Evolutionary conservation across 768 basidiomycete genomes (phyloP).

Genomic region (Collybiopsis luxurians): DNA sequence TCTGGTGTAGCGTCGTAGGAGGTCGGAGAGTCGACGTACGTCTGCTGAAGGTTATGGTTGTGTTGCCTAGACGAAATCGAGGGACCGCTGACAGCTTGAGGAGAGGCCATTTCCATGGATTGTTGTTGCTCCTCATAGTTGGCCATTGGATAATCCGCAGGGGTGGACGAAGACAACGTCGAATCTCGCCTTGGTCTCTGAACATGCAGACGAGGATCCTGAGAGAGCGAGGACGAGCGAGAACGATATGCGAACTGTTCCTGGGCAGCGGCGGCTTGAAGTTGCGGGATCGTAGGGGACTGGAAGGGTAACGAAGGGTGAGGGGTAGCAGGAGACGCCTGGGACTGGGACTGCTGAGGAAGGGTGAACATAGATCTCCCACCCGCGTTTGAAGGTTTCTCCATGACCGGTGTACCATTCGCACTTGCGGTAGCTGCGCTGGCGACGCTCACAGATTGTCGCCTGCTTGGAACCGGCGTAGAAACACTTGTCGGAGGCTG

Average conservation of each 20-base stretch:
- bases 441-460: not conserved
- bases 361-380: not conserved
- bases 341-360: not conserved
- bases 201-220: slow-evolving; percentile 7
- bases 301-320: slow-evolving; percentile 2
- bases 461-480: not conserved
- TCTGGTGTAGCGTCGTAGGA: slow-evolving; percentile 1
- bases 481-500: not conserved
- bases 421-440: not conserved
- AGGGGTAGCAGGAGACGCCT: not conserved
- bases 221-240: slow-evolving; percentile 4
- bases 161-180: slow-evolving; percentile 1
- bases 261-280: not conserved
- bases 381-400: not conserved
- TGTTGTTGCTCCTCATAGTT: not conserved
- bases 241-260: slow-evolving; percentile 7
- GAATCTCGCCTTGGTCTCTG: slow-evolving; percentile 2
- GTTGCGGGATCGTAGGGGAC: not conserved
- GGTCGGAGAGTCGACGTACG: slow-evolving; percentile 5
- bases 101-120: not conserved
- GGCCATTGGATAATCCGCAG: slow-evolving; percentile 1
- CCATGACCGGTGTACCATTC: not conserved
- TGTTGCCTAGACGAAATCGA: slow-evolving; percentile 3
- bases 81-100: not conserved
- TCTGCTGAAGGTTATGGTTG: not conserved